Conservation (phyloP, 2,329 filamentous ascomycete genomes). For the Cladosporium austrohemisphaericum region DNA sequence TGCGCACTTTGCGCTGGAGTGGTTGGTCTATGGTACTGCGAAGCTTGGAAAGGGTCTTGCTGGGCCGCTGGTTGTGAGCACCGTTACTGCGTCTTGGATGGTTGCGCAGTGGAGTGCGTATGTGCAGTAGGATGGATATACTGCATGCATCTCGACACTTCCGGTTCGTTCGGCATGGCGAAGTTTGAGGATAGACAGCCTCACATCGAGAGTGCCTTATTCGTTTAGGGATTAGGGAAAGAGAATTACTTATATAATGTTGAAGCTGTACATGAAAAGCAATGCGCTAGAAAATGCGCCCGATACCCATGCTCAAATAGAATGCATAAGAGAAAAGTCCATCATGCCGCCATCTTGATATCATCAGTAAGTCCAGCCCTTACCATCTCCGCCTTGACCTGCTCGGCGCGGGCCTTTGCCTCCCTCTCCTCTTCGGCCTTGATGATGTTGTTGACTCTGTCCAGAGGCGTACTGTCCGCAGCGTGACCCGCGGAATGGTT, state of each 20-base stretch:
- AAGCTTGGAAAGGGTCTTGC: conserved; percentile 58
- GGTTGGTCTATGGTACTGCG: conserved; percentile 73
- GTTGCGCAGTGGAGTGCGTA: conserved; percentile 53
- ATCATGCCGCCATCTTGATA: conserved; percentile 10
- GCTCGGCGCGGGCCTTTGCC: conserved; percentile 23
- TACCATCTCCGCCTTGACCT: conserved; percentile 10
- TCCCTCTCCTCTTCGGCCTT: conserved; percentile 30
- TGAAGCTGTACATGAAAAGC: conserved; percentile 1
- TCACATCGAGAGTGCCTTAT: no score
- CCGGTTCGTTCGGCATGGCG: no score
- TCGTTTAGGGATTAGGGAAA: background rate
- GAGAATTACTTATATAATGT: background rate
- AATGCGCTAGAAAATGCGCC: background rate
- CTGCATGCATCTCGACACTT: no score
- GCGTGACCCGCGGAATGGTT: conserved; percentile 26
- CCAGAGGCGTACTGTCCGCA: conserved; percentile 25
- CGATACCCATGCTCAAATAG: background rate
- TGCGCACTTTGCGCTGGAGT: conserved; percentile 75
- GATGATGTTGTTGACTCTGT: conserved; percentile 34
- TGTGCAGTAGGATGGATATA: background rate
- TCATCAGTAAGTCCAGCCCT: conserved; percentile 8
- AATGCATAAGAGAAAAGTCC: background rate
- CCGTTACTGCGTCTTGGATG: conserved; percentile 59
- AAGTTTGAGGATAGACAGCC: no score
- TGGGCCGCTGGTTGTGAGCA: conserved; percentile 57